phyloP scores from a whole-genome alignment of 2,329 filamentous ascomycete species.

The Amphichorda felina region DNA sequence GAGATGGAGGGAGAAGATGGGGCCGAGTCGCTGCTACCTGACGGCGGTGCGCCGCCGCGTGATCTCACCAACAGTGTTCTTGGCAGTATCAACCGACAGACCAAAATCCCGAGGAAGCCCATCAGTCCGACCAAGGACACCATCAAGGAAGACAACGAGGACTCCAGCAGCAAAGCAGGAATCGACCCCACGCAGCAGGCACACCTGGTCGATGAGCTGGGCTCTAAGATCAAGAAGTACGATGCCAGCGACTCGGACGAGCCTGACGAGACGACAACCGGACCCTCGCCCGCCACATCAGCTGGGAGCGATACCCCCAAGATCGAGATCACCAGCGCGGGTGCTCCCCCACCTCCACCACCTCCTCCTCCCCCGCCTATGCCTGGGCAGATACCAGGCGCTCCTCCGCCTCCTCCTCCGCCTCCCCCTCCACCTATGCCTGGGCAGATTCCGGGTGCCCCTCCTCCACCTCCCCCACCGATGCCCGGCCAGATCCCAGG shows the following conservation, averaged over 20 bases:
- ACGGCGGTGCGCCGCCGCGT: constrained; percentile 37
- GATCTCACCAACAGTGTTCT: constrained; percentile 64
- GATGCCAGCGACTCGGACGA: constrained; percentile 63
- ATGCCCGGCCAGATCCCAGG: constrained; percentile 14
- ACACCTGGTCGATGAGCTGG: constrained; percentile 58
- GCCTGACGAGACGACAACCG: too few relatives aligned
- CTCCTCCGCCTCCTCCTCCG: constrained; percentile 35
- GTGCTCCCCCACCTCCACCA: constrained; percentile 28
- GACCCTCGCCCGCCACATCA: constrained; percentile 53
- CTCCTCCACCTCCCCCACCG: constrained; percentile 26
- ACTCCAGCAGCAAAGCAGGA: constrained; percentile 32
- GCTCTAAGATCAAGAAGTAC: constrained; percentile 60
- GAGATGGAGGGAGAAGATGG: constrained; percentile 69
- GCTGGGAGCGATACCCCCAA: constrained; percentile 48
- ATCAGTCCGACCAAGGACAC: constrained; percentile 18
- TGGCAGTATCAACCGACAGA: constrained; percentile 55
- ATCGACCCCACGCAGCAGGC: constrained; percentile 37
- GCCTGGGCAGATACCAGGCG: constrained; percentile 29
- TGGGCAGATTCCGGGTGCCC: constrained; percentile 12
- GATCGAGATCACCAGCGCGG: constrained; percentile 40
- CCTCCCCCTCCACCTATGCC: constrained; percentile 31
- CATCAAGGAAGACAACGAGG: constrained; percentile 24
- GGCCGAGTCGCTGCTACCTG: constrained; percentile 28
- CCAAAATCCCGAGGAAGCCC: constrained; percentile 43
- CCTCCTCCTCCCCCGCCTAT: constrained; percentile 35